phyloP scores from a whole-genome alignment of 1,284 basidiomycete genomes.

The Ustilago shanxiensis region DNA sequence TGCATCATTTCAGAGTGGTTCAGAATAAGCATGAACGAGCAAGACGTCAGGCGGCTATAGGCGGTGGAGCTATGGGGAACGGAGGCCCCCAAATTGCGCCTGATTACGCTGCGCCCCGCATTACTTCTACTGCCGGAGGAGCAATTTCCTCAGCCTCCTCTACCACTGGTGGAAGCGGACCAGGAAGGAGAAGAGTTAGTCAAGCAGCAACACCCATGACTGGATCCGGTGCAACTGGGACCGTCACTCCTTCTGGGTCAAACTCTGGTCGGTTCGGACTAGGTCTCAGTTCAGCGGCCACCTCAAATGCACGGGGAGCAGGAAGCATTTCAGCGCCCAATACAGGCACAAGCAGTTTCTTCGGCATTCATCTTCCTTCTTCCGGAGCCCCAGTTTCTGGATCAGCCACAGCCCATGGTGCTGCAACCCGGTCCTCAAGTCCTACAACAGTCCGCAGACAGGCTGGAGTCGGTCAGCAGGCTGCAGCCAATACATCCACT shows the following conservation, averaged over 20 bases:
- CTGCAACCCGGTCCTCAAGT: slow-evolving; percentile 15
- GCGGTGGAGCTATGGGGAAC: slow-evolving; percentile 4
- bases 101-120: slow-evolving; percentile 33
- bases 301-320: background rate
- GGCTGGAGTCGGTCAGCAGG: background rate
- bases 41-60: slow-evolving; percentile 33
- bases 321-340: slow-evolving; percentile 14
- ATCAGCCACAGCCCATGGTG: background rate
- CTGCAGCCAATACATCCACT: slow-evolving; percentile 10
- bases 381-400: slow-evolving; percentile 5
- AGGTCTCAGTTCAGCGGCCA: slow-evolving; percentile 17
- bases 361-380: slow-evolving; percentile 45
- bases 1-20: slow-evolving; percentile 64
- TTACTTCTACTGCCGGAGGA: slow-evolving; percentile 7
- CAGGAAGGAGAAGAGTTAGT: slow-evolving; percentile 28
- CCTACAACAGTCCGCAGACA: slow-evolving; percentile 33
- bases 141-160: slow-evolving; percentile 19
- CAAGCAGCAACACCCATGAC: slow-evolving; percentile 24
- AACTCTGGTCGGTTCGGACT: slow-evolving; percentile 29
- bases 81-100: slow-evolving; percentile 17
- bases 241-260: slow-evolving; percentile 15
- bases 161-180: background rate
- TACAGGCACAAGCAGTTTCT: slow-evolving; percentile 38
- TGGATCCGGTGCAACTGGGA: background rate
- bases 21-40: slow-evolving; percentile 66